phyloP scores from a whole-genome alignment of 139 green algal species.

The Chlorella ohadii region DNA sequence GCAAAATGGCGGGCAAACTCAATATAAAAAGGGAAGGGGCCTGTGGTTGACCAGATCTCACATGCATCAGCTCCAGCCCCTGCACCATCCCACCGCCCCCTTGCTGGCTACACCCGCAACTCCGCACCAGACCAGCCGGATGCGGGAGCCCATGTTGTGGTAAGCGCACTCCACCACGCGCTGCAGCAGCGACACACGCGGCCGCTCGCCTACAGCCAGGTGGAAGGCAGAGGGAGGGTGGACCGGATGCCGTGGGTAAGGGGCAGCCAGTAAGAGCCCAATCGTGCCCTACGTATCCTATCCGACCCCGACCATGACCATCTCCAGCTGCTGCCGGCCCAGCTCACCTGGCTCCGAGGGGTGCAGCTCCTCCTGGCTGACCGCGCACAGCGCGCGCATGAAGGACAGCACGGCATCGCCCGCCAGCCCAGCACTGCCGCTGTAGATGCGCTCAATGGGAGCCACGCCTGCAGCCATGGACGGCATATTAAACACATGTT shows the following conservation, averaged over 20 bases:
- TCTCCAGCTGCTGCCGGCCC: neutral
- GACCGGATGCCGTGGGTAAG: no score
- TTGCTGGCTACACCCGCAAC: no score
- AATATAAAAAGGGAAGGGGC: no score
- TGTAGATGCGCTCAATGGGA: constrained; percentile 64
- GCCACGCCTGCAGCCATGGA: neutral
- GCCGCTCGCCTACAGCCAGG: neutral
- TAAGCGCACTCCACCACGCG: constrained; percentile 73
- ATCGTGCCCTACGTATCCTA: no score
- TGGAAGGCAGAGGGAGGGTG: no score
- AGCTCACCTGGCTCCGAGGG: constrained; percentile 15
- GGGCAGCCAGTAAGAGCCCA: no score
- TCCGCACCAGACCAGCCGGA: constrained; percentile 90
- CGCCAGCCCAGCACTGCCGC: constrained; percentile 70
- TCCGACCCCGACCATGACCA: no score
- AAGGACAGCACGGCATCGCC: constrained; percentile 95
- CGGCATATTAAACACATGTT: no score
- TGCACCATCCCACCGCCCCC: no score
- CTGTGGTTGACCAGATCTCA: no score
- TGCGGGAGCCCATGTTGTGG: constrained; percentile 94
- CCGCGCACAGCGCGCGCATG: constrained; percentile 84
- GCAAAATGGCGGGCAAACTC: no score
- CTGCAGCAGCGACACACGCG: constrained; percentile 45
- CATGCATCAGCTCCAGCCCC: no score
- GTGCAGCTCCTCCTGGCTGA: constrained; percentile 87